Conservation (phyloP, 2,329 filamentous ascomycete genomes). For the Cercospora citrullina region DNA sequence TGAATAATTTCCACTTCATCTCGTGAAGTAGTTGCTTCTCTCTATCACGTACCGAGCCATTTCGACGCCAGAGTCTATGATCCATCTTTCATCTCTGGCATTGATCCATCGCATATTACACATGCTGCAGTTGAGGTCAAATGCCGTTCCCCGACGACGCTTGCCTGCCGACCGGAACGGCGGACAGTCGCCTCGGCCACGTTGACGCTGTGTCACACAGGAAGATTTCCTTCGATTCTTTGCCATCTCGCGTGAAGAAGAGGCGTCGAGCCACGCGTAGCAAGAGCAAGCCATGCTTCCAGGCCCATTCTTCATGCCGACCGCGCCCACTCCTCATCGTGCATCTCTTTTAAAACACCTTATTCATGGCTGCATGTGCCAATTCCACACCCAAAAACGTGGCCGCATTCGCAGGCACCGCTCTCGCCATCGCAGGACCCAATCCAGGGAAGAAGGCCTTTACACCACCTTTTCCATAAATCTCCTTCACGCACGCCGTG, state of each 20-base stretch:
- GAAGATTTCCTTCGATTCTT: not conserved
- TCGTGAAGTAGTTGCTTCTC: not conserved
- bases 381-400: constrained; percentile 87
- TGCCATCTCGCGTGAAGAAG: not conserved
- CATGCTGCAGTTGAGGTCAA: not conserved
- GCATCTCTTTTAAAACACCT: constrained; percentile 56
- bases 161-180: constrained; percentile 1
- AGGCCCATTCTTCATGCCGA: not conserved
- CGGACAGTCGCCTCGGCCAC: not conserved
- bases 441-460: constrained; percentile 98
- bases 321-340: not conserved
- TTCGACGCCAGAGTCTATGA: not conserved
- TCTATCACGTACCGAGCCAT: not conserved
- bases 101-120: not conserved
- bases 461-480: constrained; percentile 80
- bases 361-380: constrained; percentile 80
- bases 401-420: constrained; percentile 93
- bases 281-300: not conserved
- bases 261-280: not conserved
- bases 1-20: not conserved
- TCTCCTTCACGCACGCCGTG: constrained; percentile 71
- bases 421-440: constrained; percentile 85
- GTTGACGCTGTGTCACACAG: not conserved
- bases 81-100: not conserved
- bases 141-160: not conserved